phyloP scores from a whole-genome alignment of 257 asterid species.

The Verbascum thapsus region DNA sequence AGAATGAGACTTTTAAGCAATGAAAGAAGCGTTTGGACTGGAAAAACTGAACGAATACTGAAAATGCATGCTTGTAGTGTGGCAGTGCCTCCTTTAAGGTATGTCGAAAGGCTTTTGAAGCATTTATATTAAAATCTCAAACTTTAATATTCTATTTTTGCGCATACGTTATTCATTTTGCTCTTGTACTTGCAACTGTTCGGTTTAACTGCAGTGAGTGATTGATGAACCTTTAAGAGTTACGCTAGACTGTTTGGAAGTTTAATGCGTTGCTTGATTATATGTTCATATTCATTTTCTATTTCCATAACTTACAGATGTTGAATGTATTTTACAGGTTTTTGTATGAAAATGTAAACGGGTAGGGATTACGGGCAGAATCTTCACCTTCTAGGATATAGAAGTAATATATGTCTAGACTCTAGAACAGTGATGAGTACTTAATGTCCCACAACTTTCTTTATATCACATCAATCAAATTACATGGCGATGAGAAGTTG shows the following conservation, averaged over 20 bases:
- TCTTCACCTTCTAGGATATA: too few species aligned
- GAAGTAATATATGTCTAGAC: too few species aligned
- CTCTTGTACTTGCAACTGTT: background rate
- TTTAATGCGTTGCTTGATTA: background rate
- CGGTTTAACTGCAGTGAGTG: background rate
- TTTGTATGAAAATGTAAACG: too few species aligned
- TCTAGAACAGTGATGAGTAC: too few species aligned
- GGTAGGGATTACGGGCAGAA: too few species aligned
- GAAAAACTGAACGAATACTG: slow-evolving; percentile 13
- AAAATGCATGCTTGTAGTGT: background rate
- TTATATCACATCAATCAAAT: too few species aligned
- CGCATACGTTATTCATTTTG: background rate
- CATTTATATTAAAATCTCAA: background rate
- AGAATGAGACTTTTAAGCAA: slow-evolving; percentile 6
- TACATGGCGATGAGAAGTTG: too few species aligned
- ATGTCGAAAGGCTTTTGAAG: slow-evolving; percentile 9
- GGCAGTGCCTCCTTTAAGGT: slow-evolving; percentile 1
- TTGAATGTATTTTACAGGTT: too few species aligned
- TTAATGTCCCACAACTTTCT: too few species aligned
- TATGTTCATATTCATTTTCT: background rate
- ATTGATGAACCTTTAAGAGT: background rate
- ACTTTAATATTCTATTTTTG: background rate
- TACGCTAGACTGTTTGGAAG: background rate
- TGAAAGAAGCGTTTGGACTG: background rate
- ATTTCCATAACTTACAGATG: too few species aligned